Evolutionary conservation across 352 stramenopile species (phyloP).

Genomic region (Pythium chondricola): DNA sequence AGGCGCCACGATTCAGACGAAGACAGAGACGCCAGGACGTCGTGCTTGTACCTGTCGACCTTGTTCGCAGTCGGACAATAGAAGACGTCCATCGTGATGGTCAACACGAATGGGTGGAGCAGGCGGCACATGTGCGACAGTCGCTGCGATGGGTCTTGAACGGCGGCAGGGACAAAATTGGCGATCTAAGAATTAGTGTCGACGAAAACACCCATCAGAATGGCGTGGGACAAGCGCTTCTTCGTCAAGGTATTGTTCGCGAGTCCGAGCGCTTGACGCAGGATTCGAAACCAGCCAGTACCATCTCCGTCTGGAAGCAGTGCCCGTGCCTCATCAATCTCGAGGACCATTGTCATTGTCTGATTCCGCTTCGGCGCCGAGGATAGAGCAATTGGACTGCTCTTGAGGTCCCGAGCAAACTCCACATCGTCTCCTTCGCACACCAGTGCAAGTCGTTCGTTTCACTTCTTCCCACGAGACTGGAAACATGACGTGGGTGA

Average conservation of each 20-base stretch:
- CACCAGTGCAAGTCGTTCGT: neutral
- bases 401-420: neutral
- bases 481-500: no score
- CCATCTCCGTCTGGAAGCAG: neutral
- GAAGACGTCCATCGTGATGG: slow-evolving; percentile 21
- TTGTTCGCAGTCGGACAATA: slow-evolving; percentile 3
- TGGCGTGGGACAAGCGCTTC: neutral
- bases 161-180: neutral
- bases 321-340: neutral
- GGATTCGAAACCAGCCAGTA: neutral
- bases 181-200: slow-evolving; percentile 13
- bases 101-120: slow-evolving; percentile 60
- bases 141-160: slow-evolving; percentile 26
- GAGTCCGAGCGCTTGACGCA: neutral
- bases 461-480: neutral
- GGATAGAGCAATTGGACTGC: neutral
- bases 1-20: neutral
- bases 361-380: neutral
- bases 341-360: neutral
- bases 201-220: slow-evolving; percentile 31
- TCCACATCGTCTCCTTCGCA: neutral
- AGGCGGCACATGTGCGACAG: slow-evolving; percentile 48
- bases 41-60: neutral
- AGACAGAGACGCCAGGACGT: neutral
- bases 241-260: neutral